Base-by-base conservation (phyloP, 352 stramenopile species). In the Blastocystis sp. region DNA sequence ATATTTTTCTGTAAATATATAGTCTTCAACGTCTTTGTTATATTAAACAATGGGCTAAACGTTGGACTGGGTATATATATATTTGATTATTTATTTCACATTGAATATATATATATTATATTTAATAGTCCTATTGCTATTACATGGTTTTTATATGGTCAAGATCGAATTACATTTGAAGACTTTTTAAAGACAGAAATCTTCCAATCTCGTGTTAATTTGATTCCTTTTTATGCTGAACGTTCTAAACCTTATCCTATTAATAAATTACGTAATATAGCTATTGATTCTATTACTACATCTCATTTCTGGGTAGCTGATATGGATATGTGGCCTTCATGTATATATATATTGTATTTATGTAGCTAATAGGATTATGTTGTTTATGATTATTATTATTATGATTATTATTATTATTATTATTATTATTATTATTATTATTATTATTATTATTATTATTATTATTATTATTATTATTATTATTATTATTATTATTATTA, bases 271-370 rank as follows among this genome's bases (percentile, higher is more conserved):
- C 52, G 52, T 0, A 62, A 62, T 27, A 54, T 62, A 2, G 52
- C 52, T 24, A 62, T 62, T 10, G 10, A 6, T 4, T 54, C 48
- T 21, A 24, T 30, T 18, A 39, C 54, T 18, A 62, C 52, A 30
- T 40, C 23, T n/a, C 52, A 62, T 27, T 62, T 62, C 27, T 39
- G 48, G 24, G 52, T 62, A 10, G 48, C 54, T 34, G 52, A 62
- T 18, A 62, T 62, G 52, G 52, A 62, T 27, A 62, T 62, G 52
- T 62, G 52, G 52, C 52, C 52, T 10, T 39, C 52, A 2, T 39
- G 46, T 56, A 2, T 18, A 36, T 43, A 34, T 16, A 18, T 47
- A 13, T 4, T 27, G 7, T 67, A n/a, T 28, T 66, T 23, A 11
- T 66, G 11, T 0, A 64, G 11, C 36, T 52, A 4, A 16, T 66